These are phyloP conservation scores for Globisporangium iwayamae DNA, from an alignment of 352 stramenopile genomes.

Conservation along the genomic window DNA sequence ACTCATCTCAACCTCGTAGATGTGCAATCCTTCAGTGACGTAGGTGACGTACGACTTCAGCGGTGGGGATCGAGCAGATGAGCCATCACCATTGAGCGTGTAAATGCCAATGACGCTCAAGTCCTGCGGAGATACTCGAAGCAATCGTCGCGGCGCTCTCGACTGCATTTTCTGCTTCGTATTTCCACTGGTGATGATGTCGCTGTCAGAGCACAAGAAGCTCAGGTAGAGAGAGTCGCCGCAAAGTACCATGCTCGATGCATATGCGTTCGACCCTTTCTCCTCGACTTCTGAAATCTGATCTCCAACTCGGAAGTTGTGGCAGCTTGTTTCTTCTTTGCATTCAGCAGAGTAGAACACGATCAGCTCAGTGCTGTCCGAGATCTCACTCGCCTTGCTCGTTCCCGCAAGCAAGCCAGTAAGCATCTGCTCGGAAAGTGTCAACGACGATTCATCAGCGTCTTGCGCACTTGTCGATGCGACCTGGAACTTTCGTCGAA, in stretches of 20 bases:
- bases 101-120: conserved; percentile 17
- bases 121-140: conserved; percentile 22
- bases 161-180: conserved; percentile 2
- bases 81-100: background rate
- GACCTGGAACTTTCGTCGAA: conserved; percentile 19
- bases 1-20: conserved; percentile 54
- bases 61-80: conserved; percentile 5
- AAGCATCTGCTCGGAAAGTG: conserved; percentile 23
- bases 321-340: conserved; percentile 15
- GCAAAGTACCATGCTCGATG: conserved; percentile 49
- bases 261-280: conserved; percentile 23
- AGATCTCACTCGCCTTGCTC: conserved; percentile 19
- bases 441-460: conserved; percentile 11
- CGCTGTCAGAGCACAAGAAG: conserved; percentile 27
- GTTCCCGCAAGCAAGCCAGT: conserved; percentile 21
- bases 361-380: conserved; percentile 24
- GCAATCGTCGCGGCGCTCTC: conserved; percentile 19
- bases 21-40: conserved; percentile 40
- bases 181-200: conserved; percentile 16
- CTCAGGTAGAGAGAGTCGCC: conserved; percentile 44
- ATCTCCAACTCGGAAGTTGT: conserved; percentile 26
- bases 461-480: conserved; percentile 9
- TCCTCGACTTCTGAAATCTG: conserved; percentile 34
- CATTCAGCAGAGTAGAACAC: conserved; percentile 22
- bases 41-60: conserved; percentile 35